Conservation (phyloP, 2,329 filamentous ascomycete species). For the Phaeosphaeria sp. region DNA sequence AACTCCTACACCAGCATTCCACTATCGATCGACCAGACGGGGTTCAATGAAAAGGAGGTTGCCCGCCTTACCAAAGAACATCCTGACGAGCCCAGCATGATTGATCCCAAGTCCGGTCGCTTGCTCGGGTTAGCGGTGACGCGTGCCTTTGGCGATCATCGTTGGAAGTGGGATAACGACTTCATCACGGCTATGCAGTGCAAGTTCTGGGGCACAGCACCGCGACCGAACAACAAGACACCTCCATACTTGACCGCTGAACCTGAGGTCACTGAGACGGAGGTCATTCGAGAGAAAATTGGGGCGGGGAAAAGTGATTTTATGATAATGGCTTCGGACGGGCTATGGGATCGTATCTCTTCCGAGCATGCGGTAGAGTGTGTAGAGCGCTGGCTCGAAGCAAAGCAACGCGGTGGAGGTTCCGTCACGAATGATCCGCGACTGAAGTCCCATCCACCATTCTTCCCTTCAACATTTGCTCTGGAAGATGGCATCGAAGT, state of each 20-base stretch:
- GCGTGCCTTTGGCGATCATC: conserved; percentile 71
- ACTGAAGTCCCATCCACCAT: conserved; percentile 8
- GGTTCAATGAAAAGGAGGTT: conserved; percentile 66
- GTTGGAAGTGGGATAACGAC: conserved; percentile 69
- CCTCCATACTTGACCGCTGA: conserved; percentile 73
- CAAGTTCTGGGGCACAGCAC: conserved; percentile 58
- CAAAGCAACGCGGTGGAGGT: conserved; percentile 36
- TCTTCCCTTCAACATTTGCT: conserved; percentile 10
- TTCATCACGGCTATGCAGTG: conserved; percentile 54
- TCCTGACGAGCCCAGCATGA: conserved; percentile 65
- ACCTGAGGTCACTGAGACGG: conserved; percentile 66
- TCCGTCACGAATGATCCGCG: conserved; percentile 24
- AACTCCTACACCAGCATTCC: conserved; percentile 60
- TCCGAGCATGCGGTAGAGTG: conserved; percentile 65
- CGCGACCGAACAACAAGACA: conserved; percentile 55
- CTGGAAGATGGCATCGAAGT: conserved; percentile 45
- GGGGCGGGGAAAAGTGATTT: conserved; percentile 56
- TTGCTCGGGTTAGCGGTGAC: conserved; percentile 68
- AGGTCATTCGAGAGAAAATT: conserved; percentile 52
- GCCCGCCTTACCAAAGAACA: conserved; percentile 63
- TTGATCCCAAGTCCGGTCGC: conserved; percentile 62
- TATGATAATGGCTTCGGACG: conserved; percentile 71
- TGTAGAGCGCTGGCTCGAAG: conserved; percentile 62
- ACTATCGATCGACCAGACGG: conserved; percentile 71
- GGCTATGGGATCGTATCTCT: conserved; percentile 68